These are phyloP conservation scores for Penicillium frequentans DNA, from an alignment of 2,329 filamentous ascomycete genomes.

Conservation along the genomic window DNA sequence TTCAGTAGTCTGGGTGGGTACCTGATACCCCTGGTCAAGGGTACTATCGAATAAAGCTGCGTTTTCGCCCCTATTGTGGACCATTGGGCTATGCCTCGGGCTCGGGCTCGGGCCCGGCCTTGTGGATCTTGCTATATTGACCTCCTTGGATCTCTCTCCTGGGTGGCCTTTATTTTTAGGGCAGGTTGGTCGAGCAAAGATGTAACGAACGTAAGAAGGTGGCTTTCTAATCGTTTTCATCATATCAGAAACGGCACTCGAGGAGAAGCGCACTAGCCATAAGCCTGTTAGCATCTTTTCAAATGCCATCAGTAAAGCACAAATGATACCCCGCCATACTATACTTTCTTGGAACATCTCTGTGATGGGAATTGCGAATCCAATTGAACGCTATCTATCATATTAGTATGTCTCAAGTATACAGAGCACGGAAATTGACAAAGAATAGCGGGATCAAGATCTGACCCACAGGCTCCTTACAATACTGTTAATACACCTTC, in stretches of 20 bases:
- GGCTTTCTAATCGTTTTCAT: constrained; percentile 2
- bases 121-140: neutral
- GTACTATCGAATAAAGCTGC: neutral
- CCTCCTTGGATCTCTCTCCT: neutral
- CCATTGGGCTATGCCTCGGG: neutral
- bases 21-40: neutral
- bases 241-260: constrained; percentile 4
- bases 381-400: constrained; percentile 55
- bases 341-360: constrained; percentile 64
- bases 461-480: constrained; percentile 45
- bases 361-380: constrained; percentile 74
- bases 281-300: constrained; percentile 61
- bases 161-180: neutral
- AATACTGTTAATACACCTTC: constrained; percentile 49
- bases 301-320: constrained; percentile 68
- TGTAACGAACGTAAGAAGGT: constrained; percentile 3
- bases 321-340: constrained; percentile 73
- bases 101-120: neutral
- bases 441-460: constrained; percentile 74
- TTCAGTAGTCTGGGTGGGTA: neutral
- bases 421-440: constrained; percentile 41
- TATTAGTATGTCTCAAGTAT: neutral
- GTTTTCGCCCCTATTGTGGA: neutral
- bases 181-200: neutral
- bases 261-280: constrained; percentile 53